These are phyloP conservation scores for Suhomyces vadensis DNA, from an alignment of 805 yeast species.

Conservation along the genomic window DNA sequence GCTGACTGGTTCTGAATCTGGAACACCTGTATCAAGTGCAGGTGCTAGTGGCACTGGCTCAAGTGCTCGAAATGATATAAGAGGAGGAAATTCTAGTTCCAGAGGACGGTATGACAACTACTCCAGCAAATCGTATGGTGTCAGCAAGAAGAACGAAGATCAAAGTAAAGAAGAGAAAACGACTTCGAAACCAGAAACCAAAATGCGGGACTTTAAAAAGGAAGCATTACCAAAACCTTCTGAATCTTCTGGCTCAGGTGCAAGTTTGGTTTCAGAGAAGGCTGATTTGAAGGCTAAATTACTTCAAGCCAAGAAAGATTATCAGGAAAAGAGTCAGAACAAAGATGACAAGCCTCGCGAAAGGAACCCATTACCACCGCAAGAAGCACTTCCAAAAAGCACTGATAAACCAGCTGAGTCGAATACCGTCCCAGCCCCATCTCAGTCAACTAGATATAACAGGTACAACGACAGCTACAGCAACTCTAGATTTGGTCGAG, in stretches of 20 bases:
- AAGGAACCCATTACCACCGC: conserved; percentile 27
- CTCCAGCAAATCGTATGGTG: conserved; percentile 17
- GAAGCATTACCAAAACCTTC: background rate
- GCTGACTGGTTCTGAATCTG: conserved; percentile 6
- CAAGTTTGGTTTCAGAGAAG: conserved; percentile 11
- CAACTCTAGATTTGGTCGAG: background rate
- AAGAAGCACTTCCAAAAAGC: conserved; percentile 14
- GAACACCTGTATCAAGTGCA: background rate
- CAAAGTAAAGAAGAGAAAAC: conserved; percentile 2
- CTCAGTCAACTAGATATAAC: conserved; percentile 3
- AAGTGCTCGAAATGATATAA: conserved; percentile 11
- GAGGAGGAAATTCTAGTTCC: conserved; percentile 9
- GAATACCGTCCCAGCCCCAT: background rate
- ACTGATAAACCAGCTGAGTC: conserved; percentile 3
- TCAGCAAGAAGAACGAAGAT: conserved; percentile 1
- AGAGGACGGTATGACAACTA: conserved; percentile 36
- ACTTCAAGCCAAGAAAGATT: conserved; percentile 26
- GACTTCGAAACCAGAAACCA: conserved; percentile 7
- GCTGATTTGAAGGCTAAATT: conserved; percentile 22
- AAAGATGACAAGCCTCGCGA: conserved; percentile 3
- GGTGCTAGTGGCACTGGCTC: no score
- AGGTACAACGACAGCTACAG: conserved; percentile 12
- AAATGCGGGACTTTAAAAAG: conserved; percentile 5
- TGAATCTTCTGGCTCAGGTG: no score
- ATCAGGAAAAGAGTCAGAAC: conserved; percentile 8